Percentiles rank a stretch among this genome's conserved stretches.
Evolutionary conservation across 768 basidiomycete species (phyloP).

Genomic region (Mycena olivaceomarginata): DNA sequence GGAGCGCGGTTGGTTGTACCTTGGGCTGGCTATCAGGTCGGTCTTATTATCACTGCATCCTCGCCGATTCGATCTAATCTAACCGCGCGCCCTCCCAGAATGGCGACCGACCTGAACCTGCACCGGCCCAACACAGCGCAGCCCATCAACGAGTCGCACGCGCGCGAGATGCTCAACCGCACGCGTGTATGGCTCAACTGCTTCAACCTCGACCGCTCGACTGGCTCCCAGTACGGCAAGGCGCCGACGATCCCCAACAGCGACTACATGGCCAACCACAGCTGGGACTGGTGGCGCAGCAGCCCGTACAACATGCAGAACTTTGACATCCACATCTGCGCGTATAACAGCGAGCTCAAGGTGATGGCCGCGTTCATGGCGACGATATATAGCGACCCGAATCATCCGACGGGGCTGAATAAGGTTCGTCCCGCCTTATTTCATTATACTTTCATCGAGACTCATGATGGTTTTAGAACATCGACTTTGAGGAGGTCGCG

Average conservation of each 20-base stretch:
- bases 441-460: conserved; percentile 4
- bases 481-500: conserved; percentile 80
- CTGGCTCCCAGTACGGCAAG: conserved; percentile 93
- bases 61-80: conserved; percentile 27
- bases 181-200: conserved; percentile 94
- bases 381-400: conserved; percentile 83
- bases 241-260: conserved; percentile 85
- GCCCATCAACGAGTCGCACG: conserved; percentile 86
- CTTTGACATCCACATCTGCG: conserved; percentile 89
- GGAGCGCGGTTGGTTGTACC: conserved; percentile 92
- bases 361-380: conserved; percentile 76
- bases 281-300: conserved; percentile 81
- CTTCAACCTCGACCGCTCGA: conserved; percentile 93
- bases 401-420: conserved; percentile 85
- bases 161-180: conserved; percentile 92
- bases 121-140: conserved; percentile 85
- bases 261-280: conserved; percentile 86
- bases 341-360: conserved; percentile 85
- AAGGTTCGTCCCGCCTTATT: conserved; percentile 65
- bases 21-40: conserved; percentile 91
- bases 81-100: conserved; percentile 62
- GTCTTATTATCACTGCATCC: conserved; percentile 28
- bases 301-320: conserved; percentile 81
- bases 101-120: conserved; percentile 93
- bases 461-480: conserved; percentile 60